Evolutionary conservation across 1,284 basidiomycete species (phyloP).

Genomic region (Cutaneotrichosporon cyanovorans): DNA sequence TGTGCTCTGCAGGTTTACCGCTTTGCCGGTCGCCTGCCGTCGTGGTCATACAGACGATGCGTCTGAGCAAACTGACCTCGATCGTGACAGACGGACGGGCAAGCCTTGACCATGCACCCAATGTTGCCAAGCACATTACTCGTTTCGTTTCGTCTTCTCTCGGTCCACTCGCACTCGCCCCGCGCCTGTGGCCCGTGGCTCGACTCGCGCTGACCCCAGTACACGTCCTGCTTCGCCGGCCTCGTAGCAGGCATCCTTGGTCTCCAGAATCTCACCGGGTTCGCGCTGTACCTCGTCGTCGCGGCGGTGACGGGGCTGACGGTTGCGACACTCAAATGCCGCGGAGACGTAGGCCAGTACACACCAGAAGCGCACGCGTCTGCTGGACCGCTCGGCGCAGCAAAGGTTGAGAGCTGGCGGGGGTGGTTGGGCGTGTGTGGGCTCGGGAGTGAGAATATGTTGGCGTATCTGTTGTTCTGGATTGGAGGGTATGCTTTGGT

Average conservation of each 20-base stretch:
- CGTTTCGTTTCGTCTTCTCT: not conserved
- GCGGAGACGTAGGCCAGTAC: slow-evolving; percentile 45
- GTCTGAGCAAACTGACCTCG: too few relatives aligned
- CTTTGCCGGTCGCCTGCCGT: too few relatives aligned
- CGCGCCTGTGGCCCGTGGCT: not conserved
- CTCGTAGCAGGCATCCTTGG: slow-evolving; percentile 78
- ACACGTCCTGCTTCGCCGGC: slow-evolving; percentile 73
- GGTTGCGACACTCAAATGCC: slow-evolving; percentile 63
- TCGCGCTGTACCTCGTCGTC: slow-evolving; percentile 64
- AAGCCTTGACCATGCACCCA: too few relatives aligned
- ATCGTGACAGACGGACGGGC: too few relatives aligned
- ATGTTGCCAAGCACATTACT: too few relatives aligned
- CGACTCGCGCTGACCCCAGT: slow-evolving; percentile 22
- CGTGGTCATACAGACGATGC: too few relatives aligned
- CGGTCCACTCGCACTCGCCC: slow-evolving; percentile 53
- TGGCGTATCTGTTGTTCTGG: slow-evolving; percentile 80
- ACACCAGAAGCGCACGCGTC: slow-evolving; percentile 28
- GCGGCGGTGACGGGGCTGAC: slow-evolving; percentile 59
- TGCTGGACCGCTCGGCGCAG: slow-evolving; percentile 41
- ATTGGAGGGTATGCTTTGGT: slow-evolving; percentile 64
- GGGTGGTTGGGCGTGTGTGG: slow-evolving; percentile 57
- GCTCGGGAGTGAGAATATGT: slow-evolving; percentile 74
- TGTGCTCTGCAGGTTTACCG: too few relatives aligned
- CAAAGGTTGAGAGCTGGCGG: slow-evolving; percentile 23
- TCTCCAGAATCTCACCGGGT: slow-evolving; percentile 71